phyloP scores from a whole-genome alignment of 495 filamentous ascomycete species.

The Parathielavia appendiculata region DNA sequence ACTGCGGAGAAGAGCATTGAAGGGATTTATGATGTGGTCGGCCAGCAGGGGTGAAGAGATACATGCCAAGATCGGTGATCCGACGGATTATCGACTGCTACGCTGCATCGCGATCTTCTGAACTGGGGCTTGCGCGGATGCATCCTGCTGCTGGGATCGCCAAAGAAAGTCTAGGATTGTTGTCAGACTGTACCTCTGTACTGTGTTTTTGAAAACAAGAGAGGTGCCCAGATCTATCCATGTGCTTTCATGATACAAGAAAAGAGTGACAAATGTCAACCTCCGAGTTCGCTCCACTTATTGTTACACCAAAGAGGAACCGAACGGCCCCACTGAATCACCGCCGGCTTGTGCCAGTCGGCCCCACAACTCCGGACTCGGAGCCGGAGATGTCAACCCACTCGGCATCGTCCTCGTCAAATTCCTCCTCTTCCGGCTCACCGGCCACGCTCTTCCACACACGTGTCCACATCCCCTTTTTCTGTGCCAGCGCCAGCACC shows the following conservation, averaged over 20 bases:
- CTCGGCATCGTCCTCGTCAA: slow-evolving; percentile 32
- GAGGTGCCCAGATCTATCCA: background rate
- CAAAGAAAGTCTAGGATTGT: no score
- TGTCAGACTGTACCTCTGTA: no score
- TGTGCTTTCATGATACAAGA: background rate
- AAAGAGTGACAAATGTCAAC: background rate
- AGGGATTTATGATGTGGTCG: background rate
- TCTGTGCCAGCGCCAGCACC: slow-evolving; percentile 85
- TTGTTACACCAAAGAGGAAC: background rate
- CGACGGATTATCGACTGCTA: background rate
- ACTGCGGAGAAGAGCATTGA: background rate
- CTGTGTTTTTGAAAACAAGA: no score
- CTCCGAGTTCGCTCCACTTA: background rate
- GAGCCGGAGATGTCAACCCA: slow-evolving; percentile 1
- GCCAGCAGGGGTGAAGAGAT: background rate
- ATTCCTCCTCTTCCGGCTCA: slow-evolving; percentile 46
- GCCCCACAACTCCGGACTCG: background rate
- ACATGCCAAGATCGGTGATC: background rate
- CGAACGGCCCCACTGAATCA: background rate
- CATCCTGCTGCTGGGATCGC: no score
- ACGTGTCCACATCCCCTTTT: slow-evolving; percentile 89
- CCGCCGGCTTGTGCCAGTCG: background rate
- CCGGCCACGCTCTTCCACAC: slow-evolving; percentile 68
- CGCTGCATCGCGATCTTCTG: background rate
- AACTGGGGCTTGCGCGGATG: no score